phyloP scores from a whole-genome alignment of 2,329 filamentous ascomycete species.

The Alternaria tenuissima region DNA sequence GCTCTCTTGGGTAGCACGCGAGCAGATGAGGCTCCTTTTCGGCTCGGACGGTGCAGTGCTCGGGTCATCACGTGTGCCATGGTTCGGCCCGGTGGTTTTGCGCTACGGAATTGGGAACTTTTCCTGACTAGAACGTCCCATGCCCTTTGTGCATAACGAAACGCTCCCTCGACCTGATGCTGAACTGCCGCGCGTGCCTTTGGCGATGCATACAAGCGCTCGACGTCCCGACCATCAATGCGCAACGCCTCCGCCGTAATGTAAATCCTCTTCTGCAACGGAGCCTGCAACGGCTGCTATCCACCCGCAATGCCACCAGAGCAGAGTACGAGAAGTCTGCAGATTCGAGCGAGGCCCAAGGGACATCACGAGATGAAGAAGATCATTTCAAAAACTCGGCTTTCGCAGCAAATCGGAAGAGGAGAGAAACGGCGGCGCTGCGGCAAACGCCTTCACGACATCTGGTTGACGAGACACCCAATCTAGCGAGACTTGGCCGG shows the following conservation, averaged over 20 bases:
- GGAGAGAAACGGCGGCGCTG: slow-evolving; percentile 31
- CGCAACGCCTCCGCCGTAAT: slow-evolving; percentile 34
- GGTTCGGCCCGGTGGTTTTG: slow-evolving; percentile 18
- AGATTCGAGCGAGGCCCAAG: slow-evolving; percentile 18
- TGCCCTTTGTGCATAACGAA: slow-evolving; percentile 16
- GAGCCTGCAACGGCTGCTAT: slow-evolving; percentile 31
- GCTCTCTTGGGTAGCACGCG: slow-evolving; percentile 12
- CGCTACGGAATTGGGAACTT: slow-evolving; percentile 22
- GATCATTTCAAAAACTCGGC: slow-evolving; percentile 41
- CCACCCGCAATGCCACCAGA: slow-evolving; percentile 19
- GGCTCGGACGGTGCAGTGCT: slow-evolving; percentile 5
- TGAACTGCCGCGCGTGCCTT: slow-evolving; percentile 56
- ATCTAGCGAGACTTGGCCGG: slow-evolving; percentile 35
- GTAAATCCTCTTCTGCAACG: slow-evolving; percentile 22
- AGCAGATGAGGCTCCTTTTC: slow-evolving; percentile 10
- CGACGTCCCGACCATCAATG: slow-evolving; percentile 36
- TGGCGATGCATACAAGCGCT: slow-evolving; percentile 55
- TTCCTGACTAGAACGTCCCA: slow-evolving; percentile 21
- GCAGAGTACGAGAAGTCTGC: slow-evolving; percentile 10
- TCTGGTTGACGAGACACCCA: slow-evolving; percentile 20
- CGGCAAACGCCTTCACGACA: slow-evolving; percentile 12
- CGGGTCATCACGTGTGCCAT: slow-evolving; percentile 24
- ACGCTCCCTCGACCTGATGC: slow-evolving; percentile 46
- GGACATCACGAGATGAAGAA: slow-evolving; percentile 12
- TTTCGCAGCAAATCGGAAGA: slow-evolving; percentile 35